A percentile compares a stretch with the other conserved stretches of the same genome.
phyloP scores from a whole-genome alignment of 192 early-diverging fungal species.

The Spizellomyces sp. region DNA sequence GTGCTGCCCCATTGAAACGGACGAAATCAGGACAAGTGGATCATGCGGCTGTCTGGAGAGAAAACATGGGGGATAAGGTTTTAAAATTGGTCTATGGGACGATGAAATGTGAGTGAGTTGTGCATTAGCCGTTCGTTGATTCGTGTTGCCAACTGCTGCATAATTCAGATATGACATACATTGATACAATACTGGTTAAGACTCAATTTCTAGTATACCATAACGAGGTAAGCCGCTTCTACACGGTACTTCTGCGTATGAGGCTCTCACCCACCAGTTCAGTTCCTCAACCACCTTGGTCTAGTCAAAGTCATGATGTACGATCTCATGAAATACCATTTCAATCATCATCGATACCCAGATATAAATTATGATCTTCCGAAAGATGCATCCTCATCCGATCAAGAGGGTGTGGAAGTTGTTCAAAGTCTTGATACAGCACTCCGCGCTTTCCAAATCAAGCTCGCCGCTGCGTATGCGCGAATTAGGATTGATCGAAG shows the following conservation, averaged over 20 bases:
- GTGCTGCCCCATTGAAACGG: slow-evolving; percentile 25
- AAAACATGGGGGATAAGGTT: slow-evolving; percentile 51
- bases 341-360: slow-evolving; percentile 47
- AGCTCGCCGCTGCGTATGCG: slow-evolving; percentile 57
- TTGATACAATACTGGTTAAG: slow-evolving; percentile 56
- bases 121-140: neutral
- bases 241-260: slow-evolving; percentile 3
- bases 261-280: neutral
- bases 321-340: slow-evolving; percentile 61
- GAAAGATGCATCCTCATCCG: slow-evolving; percentile 1
- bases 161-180: slow-evolving; percentile 50
- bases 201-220: slow-evolving; percentile 62
- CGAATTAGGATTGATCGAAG: slow-evolving; percentile 50
- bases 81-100: slow-evolving; percentile 57
- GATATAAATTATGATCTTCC: slow-evolving; percentile 39
- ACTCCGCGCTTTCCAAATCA: slow-evolving; percentile 37
- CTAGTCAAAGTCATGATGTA: slow-evolving; percentile 55
- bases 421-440: slow-evolving; percentile 44
- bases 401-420: slow-evolving; percentile 33
- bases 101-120: slow-evolving; percentile 50
- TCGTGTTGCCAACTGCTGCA: neutral
- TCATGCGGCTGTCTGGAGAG: neutral
- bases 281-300: slow-evolving; percentile 56
- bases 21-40: slow-evolving; percentile 15
- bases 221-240: slow-evolving; percentile 49